These are phyloP conservation scores for Aphanocladium album DNA, from an alignment of 2,329 filamentous ascomycete species.

Conservation along the genomic window DNA sequence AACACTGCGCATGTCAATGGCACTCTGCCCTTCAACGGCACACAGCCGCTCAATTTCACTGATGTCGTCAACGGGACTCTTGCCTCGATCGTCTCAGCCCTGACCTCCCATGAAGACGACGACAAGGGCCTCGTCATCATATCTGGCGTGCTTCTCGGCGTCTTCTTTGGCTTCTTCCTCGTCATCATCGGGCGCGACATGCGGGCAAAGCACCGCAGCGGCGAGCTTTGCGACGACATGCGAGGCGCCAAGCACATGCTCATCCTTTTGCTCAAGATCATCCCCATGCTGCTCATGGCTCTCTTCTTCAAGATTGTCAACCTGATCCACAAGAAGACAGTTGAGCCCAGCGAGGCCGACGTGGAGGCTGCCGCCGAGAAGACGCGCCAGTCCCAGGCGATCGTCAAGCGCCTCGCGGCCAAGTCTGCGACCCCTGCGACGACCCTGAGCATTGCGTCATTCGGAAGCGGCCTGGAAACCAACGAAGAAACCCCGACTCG, in stretches of 20 bases:
- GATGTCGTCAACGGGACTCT: background rate
- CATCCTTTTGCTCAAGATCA: background rate
- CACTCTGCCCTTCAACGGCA: background rate
- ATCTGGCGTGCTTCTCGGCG: background rate
- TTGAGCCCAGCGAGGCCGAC: background rate
- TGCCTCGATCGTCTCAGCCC: background rate
- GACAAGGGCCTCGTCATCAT: background rate
- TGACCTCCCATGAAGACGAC: background rate
- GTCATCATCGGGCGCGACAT: background rate
- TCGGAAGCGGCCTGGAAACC: background rate
- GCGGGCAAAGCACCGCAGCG: background rate
- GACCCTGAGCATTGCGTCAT: background rate
- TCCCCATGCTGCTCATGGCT: background rate
- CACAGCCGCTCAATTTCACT: background rate
- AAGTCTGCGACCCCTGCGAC: background rate
- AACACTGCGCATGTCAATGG: too few relatives aligned
- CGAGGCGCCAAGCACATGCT: background rate
- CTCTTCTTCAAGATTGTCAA: background rate
- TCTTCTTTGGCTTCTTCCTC: background rate
- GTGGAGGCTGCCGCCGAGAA: background rate
- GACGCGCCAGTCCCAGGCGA: background rate
- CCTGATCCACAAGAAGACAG: background rate
- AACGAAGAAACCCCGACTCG: background rate
- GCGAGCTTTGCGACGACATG: conserved; percentile 8
- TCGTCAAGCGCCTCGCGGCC: background rate